These are phyloP conservation scores for Pichia norvegensis DNA, from an alignment of 1,139 yeast genomes.

Conservation along the genomic window DNA sequence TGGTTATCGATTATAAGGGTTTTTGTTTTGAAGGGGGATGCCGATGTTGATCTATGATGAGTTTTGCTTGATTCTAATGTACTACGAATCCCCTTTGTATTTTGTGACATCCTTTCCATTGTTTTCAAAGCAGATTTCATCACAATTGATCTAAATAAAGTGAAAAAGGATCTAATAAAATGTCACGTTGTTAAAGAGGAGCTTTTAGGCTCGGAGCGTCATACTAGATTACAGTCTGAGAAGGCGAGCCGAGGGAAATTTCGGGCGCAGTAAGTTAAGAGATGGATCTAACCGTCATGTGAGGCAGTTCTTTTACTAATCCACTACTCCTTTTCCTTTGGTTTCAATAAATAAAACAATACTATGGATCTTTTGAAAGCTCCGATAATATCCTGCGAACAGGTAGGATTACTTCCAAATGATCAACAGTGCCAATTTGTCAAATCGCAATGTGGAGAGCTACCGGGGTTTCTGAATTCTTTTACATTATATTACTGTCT, in stretches of 20 bases:
- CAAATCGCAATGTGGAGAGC: slow-evolving; percentile 33
- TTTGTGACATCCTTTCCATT: background rate
- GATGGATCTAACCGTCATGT: too few relatives aligned
- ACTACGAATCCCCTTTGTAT: background rate
- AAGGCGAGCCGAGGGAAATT: background rate
- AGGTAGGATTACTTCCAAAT: slow-evolving; percentile 26
- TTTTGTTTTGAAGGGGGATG: slow-evolving; percentile 12
- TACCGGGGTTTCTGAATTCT: slow-evolving; percentile 38
- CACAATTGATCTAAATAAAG: background rate
- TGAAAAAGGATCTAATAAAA: background rate
- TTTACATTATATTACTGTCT: slow-evolving; percentile 37
- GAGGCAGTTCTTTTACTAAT: too few relatives aligned
- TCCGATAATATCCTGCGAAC: slow-evolving; percentile 19
- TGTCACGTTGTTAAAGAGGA: background rate
- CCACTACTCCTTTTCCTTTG: too few relatives aligned
- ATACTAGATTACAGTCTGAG: too few relatives aligned
- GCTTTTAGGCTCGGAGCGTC: background rate
- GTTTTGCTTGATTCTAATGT: background rate
- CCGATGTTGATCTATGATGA: background rate
- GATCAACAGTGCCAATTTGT: slow-evolving; percentile 41
- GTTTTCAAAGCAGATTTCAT: background rate
- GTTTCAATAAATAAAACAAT: background rate
- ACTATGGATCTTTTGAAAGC: background rate
- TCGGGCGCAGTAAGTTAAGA: background rate
- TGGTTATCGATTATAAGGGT: slow-evolving; percentile 18